phyloP scores from a whole-genome alignment of 805 yeast genomes.

The Wickerhamiella lipophila region DNA sequence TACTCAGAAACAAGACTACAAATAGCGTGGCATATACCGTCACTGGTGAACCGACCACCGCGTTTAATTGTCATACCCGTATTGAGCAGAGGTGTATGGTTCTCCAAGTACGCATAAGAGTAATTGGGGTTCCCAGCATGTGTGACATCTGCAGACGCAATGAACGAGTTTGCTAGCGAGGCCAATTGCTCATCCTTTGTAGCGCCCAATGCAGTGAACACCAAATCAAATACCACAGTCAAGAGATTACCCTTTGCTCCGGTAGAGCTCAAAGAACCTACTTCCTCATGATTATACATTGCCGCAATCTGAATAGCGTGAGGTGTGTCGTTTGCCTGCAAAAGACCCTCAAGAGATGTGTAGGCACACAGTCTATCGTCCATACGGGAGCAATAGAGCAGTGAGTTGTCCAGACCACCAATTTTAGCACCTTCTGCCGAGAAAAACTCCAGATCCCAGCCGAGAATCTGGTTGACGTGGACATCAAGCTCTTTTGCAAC shows the following conservation, averaged over 20 bases:
- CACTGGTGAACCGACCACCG: conserved; percentile 81
- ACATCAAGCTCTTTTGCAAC: conserved; percentile 47
- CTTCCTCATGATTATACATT: conserved; percentile 67
- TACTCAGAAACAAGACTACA: conserved; percentile 53
- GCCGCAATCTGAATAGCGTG: conserved; percentile 40
- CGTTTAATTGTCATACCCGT: conserved; percentile 63
- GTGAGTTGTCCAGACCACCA: conserved; percentile 64
- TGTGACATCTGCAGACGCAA: conserved; percentile 69
- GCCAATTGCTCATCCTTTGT: conserved; percentile 27
- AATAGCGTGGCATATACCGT: conserved; percentile 55
- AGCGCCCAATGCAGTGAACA: conserved; percentile 23
- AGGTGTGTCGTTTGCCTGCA: conserved; percentile 33
- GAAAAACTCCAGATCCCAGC: conserved; percentile 62
- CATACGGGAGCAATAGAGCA: conserved; percentile 64
- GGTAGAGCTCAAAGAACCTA: conserved; percentile 63
- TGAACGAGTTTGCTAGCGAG: conserved; percentile 54
- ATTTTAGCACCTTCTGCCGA: conserved; percentile 65
- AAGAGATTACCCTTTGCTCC: conserved; percentile 69
- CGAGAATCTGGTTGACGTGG: conserved; percentile 46
- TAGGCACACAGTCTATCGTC: conserved; percentile 74
- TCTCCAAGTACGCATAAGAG: conserved; percentile 45
- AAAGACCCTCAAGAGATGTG: conserved; percentile 51
- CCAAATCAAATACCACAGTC: conserved; percentile 36
- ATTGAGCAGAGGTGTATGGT: conserved; percentile 68
- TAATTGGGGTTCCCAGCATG: conserved; percentile 74